phyloP scores from a whole-genome alignment of 768 basidiomycete genomes.

The Suillus spraguei region DNA sequence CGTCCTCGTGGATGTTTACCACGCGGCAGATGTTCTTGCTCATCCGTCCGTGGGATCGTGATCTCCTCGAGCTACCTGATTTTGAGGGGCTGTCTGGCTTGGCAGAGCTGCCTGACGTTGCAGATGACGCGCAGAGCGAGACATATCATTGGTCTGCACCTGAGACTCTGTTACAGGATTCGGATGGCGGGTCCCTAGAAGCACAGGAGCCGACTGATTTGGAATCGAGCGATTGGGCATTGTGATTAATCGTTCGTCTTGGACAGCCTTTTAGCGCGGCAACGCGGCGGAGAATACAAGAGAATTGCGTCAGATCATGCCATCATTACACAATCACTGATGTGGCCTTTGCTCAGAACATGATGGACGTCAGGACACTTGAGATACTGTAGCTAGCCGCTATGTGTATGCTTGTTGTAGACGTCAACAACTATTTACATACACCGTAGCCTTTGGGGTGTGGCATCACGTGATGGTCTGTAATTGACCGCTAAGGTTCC shows the following conservation, averaged over 20 bases:
- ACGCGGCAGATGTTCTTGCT: neutral
- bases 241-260: neutral
- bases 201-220: neutral
- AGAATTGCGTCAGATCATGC: neutral
- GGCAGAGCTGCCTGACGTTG: neutral
- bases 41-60: neutral
- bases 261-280: neutral
- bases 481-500: no score
- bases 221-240: neutral
- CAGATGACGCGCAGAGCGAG: neutral
- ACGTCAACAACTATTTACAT: no score
- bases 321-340: neutral
- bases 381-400: neutral
- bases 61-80: neutral
- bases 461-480: no score
- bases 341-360: neutral
- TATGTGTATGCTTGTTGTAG: no score
- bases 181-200: rapidly evolving
- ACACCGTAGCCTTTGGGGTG: no score
- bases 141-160: neutral
- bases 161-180: neutral
- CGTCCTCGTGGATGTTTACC: neutral
- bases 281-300: neutral
- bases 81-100: neutral
- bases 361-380: neutral